A percentile compares a stretch with the other conserved stretches of the same genome.
Evolutionary conservation across 2,329 filamentous ascomycete genomes (phyloP).

Genomic region (Chrysosporium queenslandicum): DNA sequence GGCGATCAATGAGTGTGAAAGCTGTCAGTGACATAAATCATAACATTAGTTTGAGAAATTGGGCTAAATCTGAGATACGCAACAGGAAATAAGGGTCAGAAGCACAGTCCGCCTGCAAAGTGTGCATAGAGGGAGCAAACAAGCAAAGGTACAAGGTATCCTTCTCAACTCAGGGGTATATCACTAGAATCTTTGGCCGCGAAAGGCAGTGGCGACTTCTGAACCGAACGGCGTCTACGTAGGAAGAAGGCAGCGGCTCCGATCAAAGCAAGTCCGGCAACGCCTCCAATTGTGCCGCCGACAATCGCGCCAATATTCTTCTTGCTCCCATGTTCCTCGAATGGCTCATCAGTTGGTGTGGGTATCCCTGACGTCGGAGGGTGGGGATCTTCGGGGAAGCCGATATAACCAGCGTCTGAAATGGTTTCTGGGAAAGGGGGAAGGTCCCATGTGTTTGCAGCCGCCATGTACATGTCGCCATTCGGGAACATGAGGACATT

Average conservation of each 20-base stretch:
- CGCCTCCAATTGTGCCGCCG: conserved; percentile 5
- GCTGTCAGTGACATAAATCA: no score
- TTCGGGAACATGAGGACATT: neutral
- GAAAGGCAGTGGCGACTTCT: neutral
- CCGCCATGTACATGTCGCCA: neutral
- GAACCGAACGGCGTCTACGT: neutral
- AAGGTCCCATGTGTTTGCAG: conserved; percentile 6
- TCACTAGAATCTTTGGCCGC: neutral
- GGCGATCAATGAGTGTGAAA: no score
- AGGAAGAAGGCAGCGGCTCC: conserved; percentile 1
- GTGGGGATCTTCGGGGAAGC: conserved; percentile 21
- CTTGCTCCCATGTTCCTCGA: conserved; percentile 16
- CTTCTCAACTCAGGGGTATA: conserved; percentile 2
- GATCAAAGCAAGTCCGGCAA: conserved; percentile 6
- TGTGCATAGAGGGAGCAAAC: no score
- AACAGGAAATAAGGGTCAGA: no score
- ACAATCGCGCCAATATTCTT: conserved; percentile 13
- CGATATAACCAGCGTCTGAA: neutral
- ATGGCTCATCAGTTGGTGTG: neutral
- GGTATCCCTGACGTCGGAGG: conserved; percentile 25
- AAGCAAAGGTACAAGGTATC: no score
- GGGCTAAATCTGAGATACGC: no score
- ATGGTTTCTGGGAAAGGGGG: conserved; percentile 1
- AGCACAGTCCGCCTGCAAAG: no score
- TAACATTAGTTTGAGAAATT: no score